Percentiles rank a stretch among this genome's conserved stretches.
Evolutionary conservation across 208 protist genomes (phyloP).

Genomic region (Acanthamoeba castellanii): DNA sequence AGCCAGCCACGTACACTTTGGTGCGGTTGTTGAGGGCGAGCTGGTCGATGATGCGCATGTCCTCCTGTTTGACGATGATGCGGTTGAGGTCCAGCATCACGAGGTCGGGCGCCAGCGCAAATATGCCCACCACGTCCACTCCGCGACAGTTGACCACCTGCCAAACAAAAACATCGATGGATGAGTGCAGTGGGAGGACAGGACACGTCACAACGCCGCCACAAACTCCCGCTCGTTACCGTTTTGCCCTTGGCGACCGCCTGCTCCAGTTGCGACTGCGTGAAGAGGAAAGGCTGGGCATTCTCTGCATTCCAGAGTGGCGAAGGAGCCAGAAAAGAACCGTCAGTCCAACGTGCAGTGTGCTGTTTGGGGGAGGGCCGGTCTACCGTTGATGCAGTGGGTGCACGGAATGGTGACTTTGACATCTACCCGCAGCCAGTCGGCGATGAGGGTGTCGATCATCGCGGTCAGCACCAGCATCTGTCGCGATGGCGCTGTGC

Average conservation of each 20-base stretch:
- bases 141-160: conserved; percentile 54
- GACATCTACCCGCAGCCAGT: conserved; percentile 52
- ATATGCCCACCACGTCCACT: conserved; percentile 62
- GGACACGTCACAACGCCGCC: neutral
- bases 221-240: neutral
- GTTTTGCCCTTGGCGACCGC: conserved; percentile 54
- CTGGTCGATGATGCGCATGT: neutral
- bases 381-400: conserved; percentile 40
- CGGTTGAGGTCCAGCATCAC: conserved; percentile 48
- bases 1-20: conserved; percentile 20
- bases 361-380: too few relatives aligned
- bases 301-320: neutral
- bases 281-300: conserved; percentile 57
- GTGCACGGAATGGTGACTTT: conserved; percentile 64
- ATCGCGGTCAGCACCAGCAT: conserved; percentile 62
- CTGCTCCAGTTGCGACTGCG: conserved; percentile 56
- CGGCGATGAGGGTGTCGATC: conserved; percentile 65
- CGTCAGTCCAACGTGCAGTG: neutral
- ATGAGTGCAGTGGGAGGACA: neutral
- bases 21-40: conserved; percentile 1
- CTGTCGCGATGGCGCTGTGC: conserved; percentile 31
- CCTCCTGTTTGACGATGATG: neutral
- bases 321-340: too few relatives aligned
- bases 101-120: conserved; percentile 39
- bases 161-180: too few relatives aligned